A percentile compares a stretch with the other conserved stretches of the same genome.
Conservation (phyloP, 768 basidiomycete genomes). For the Mycena venus region DNA sequence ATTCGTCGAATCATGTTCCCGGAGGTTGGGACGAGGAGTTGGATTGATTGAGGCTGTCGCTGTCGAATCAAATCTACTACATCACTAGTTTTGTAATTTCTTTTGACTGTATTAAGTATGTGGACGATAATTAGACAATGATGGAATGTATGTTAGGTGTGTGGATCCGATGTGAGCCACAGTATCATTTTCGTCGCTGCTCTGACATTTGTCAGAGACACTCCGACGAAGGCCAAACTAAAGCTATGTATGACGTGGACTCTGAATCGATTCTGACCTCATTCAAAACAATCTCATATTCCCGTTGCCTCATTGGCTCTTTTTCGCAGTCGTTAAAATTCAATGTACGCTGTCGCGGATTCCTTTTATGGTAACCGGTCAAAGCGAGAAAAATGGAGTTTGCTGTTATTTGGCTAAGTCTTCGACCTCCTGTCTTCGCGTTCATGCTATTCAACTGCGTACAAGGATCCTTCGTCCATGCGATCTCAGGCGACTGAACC, state of each 20-base stretch:
- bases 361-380: neutral
- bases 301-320: too few relatives aligned
- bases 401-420: neutral
- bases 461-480: neutral
- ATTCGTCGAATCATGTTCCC: conserved; percentile 49
- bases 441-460: neutral
- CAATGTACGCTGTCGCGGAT: too few relatives aligned
- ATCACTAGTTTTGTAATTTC: conserved; percentile 21
- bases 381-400: conserved; percentile 2
- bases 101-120: conserved; percentile 1
- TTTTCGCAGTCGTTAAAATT: too few relatives aligned
- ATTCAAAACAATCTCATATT: too few relatives aligned
- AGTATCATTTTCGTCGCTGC: too few relatives aligned
- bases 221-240: too few relatives aligned
- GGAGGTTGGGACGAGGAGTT: conserved; percentile 61
- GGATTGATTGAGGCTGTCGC: conserved; percentile 49
- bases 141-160: neutral
- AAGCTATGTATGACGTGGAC: too few relatives aligned
- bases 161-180: too few relatives aligned
- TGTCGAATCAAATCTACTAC: neutral
- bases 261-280: too few relatives aligned
- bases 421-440: neutral
- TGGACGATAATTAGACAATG: conserved; percentile 12
- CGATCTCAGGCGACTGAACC: neutral
- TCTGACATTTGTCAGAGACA: too few relatives aligned